Percentiles rank a stretch among this genome's conserved stretches.
Evolutionary conservation across 345 rosid species (phyloP).

Genomic region (Bruguiera parviflora): DNA sequence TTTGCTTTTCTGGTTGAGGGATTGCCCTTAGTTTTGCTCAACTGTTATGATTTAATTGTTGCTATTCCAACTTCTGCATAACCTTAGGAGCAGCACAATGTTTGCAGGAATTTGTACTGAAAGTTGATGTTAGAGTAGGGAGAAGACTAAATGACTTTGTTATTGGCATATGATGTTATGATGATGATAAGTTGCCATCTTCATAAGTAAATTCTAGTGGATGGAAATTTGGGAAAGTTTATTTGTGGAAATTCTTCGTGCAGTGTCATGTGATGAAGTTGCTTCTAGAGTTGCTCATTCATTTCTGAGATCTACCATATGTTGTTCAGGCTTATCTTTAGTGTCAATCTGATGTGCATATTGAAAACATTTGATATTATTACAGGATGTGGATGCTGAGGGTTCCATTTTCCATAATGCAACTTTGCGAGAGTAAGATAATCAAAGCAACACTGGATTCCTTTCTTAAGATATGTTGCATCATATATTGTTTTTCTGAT

Average conservation of each 20-base stretch:
- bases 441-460: conserved; percentile 7
- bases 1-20: conserved; percentile 3
- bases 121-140: too few species aligned
- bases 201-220: background rate
- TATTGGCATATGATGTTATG: background rate
- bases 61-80: background rate
- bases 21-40: background rate
- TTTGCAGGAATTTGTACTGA: too few species aligned
- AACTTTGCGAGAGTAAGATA: conserved; percentile 80
- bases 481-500: conserved; percentile 17
- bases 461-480: background rate
- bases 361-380: conserved; percentile 17
- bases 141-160: too few species aligned
- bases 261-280: background rate
- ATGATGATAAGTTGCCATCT: background rate
- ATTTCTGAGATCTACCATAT: background rate
- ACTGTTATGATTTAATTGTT: background rate
- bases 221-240: background rate
- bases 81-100: too few species aligned
- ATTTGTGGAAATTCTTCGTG: background rate
- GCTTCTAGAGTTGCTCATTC: background rate
- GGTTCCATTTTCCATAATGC: conserved; percentile 89
- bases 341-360: conserved; percentile 5
- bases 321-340: background rate
- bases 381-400: conserved; percentile 80